phyloP scores from a whole-genome alignment of 192 early-diverging fungal species.

The Gigaspora rosea region DNA sequence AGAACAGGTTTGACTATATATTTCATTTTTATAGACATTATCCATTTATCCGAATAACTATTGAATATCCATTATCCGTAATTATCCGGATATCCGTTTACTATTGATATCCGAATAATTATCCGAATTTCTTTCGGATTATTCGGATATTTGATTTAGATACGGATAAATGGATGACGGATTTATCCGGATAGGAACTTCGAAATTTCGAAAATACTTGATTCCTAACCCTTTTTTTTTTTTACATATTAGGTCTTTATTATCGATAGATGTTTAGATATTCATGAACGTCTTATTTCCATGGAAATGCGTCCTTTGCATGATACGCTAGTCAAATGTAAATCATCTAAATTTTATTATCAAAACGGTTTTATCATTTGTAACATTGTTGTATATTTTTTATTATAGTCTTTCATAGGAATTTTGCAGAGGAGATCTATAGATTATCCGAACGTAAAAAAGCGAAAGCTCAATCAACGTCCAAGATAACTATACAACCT shows the following conservation, averaged over 20 bases:
- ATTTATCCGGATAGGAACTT: neutral
- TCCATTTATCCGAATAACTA: no score
- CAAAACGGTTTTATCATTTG: neutral
- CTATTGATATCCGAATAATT: no score
- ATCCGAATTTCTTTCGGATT: no score
- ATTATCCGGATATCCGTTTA: no score
- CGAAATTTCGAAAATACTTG: neutral
- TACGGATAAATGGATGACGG: no score
- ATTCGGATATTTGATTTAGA: neutral
- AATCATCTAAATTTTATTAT: constrained; percentile 6
- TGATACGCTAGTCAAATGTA: constrained; percentile 56
- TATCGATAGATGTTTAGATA: constrained; percentile 57
- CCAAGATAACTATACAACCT: neutral
- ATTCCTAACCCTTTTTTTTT: neutral
- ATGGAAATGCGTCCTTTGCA: constrained; percentile 73
- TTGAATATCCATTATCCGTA: no score
- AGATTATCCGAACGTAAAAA: constrained; percentile 32
- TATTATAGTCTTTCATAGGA: constrained; percentile 61
- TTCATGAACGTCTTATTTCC: constrained; percentile 66
- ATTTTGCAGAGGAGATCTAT: constrained; percentile 65
- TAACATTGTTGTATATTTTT: neutral
- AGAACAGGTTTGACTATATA: constrained; percentile 55
- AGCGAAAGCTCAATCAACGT: neutral
- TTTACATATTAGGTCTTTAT: constrained; percentile 52
- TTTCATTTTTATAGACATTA: neutral